Percentiles rank a stretch among this genome's conserved stretches.
Conservation (phyloP, 139 green algal species). For the Micractinium sp. region DNA sequence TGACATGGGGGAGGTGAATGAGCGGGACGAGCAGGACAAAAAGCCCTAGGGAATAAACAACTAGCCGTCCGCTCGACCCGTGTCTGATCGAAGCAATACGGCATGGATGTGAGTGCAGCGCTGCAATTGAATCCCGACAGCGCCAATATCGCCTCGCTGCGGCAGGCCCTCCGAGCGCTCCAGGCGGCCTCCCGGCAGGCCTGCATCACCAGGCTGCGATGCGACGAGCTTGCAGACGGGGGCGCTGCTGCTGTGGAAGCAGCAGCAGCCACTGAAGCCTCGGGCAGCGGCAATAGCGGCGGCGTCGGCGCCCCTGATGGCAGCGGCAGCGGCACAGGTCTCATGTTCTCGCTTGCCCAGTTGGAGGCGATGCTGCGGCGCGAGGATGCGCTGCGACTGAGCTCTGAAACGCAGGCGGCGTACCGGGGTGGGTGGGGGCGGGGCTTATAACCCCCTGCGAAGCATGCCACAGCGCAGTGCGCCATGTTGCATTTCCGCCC, state of each 20-base stretch:
- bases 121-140: background rate
- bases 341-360: background rate
- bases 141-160: background rate
- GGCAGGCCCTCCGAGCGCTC: background rate
- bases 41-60: background rate
- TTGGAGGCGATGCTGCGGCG: slow-evolving; percentile 5
- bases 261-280: background rate
- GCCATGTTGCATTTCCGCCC: too few relatives aligned
- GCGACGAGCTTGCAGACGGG: background rate
- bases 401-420: background rate
- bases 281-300: background rate
- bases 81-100: background rate
- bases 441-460: background rate
- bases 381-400: background rate
- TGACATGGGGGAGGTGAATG: too few relatives aligned
- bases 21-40: background rate
- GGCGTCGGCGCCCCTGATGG: background rate
- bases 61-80: background rate
- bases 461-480: background rate
- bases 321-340: background rate
- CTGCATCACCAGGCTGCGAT: background rate
- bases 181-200: background rate
- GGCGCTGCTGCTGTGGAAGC: background rate
- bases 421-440: background rate
- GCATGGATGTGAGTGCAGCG: background rate